Percentiles rank a stretch among this genome's conserved stretches.
Conservation (phyloP, 1,284 basidiomycete species). For the Cutaneotrichosporon sp. region DNA sequence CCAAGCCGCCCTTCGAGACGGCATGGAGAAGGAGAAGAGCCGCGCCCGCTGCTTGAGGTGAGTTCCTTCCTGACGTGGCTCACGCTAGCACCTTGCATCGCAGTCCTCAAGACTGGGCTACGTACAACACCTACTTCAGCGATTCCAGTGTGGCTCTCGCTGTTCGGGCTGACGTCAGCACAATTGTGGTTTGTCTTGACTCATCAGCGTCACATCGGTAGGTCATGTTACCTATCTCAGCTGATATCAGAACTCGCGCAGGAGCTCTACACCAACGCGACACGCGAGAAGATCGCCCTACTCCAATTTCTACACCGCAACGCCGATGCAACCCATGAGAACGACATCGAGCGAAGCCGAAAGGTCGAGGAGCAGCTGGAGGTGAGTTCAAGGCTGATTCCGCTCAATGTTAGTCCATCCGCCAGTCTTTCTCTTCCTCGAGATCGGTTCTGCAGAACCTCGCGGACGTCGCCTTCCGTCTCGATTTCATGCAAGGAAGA, state of each 20-base stretch:
- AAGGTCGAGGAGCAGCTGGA: slow-evolving; percentile 11
- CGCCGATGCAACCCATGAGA: slow-evolving; percentile 9
- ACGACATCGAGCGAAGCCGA: neutral
- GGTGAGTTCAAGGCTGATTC: slow-evolving; percentile 1
- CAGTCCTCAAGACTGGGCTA: slow-evolving; percentile 52
- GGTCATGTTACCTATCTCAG: neutral
- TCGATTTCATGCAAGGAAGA: too few species aligned
- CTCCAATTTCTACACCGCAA: slow-evolving; percentile 26
- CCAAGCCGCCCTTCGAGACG: slow-evolving; percentile 9
- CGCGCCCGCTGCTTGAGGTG: slow-evolving; percentile 33
- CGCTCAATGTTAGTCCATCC: too few species aligned
- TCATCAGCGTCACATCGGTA: slow-evolving; percentile 34
- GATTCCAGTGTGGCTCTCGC: slow-evolving; percentile 41
- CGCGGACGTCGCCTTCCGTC: neutral
- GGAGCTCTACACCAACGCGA: slow-evolving; percentile 36
- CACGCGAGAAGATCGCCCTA: slow-evolving; percentile 37
- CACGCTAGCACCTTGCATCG: slow-evolving; percentile 46
- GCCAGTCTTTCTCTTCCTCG: too few species aligned
- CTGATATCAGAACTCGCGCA: slow-evolving; percentile 33
- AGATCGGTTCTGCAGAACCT: neutral
- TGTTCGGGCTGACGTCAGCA: slow-evolving; percentile 25
- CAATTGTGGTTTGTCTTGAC: slow-evolving; percentile 44
- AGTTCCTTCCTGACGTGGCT: slow-evolving; percentile 16
- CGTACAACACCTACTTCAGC: slow-evolving; percentile 48
- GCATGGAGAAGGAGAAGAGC: neutral